These are phyloP conservation scores for Penicillium sp. DNA, from an alignment of 2,329 filamentous ascomycete species.

Conservation along the genomic window DNA sequence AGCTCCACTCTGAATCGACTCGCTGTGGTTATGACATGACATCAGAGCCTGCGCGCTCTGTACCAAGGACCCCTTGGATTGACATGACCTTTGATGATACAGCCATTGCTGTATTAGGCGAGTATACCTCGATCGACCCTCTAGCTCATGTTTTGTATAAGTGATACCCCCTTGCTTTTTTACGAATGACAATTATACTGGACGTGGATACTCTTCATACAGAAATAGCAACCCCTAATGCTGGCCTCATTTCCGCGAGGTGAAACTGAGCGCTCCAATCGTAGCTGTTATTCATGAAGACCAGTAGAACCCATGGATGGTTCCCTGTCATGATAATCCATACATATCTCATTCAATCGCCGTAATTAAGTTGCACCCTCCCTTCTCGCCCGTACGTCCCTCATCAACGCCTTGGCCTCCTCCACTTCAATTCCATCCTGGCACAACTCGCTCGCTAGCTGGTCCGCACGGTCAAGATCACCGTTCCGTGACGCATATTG, in stretches of 20 bases:
- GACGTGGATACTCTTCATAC: not conserved
- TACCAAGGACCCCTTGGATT: slow-evolving; percentile 15
- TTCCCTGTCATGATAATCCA: slow-evolving; percentile 2
- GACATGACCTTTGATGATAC: slow-evolving; percentile 30
- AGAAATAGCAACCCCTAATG: not conserved
- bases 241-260: not conserved
- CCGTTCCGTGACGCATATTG: slow-evolving; percentile 72
- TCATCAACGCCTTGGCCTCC: slow-evolving; percentile 88
- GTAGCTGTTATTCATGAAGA: slow-evolving; percentile 1
- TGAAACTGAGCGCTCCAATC: not conserved
- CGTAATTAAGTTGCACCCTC: slow-evolving; percentile 44
- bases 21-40: not conserved
- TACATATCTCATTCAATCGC: not conserved
- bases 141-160: not conserved
- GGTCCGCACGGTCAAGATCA: slow-evolving; percentile 73
- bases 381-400: slow-evolving; percentile 77
- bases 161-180: not conserved
- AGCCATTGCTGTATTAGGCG: slow-evolving; percentile 23
- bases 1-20: not conserved
- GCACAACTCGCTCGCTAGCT: slow-evolving; percentile 84
- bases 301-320: not conserved
- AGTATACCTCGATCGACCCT: slow-evolving; percentile 14
- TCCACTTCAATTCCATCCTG: slow-evolving; percentile 96
- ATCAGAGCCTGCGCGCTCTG: not conserved
- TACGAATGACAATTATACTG: not conserved